Evolutionary conservation across 1,139 yeast species (phyloP).

Genomic region (Debaryomyces coudertii): DNA sequence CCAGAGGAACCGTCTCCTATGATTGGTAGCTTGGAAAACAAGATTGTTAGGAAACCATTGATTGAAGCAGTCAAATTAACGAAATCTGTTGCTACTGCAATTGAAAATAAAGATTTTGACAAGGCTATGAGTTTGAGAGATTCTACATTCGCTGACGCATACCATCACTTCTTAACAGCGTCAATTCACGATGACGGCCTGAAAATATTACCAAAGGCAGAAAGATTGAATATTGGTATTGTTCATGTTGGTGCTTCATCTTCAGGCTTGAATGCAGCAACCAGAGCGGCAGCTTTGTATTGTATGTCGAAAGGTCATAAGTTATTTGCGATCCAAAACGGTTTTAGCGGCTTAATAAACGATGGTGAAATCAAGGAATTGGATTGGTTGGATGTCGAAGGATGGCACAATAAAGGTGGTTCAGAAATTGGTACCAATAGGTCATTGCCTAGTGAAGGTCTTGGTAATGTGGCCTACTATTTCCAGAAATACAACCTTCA

Average conservation of each 20-base stretch:
- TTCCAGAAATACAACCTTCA: constrained; percentile 83
- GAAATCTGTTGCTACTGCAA: constrained; percentile 84
- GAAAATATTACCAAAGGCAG: constrained; percentile 50
- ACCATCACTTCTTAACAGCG: constrained; percentile 69
- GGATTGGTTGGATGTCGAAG: constrained; percentile 84
- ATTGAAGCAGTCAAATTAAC: constrained; percentile 90
- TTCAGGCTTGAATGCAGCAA: constrained; percentile 92
- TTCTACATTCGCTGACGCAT: constrained; percentile 81
- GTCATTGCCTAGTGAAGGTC: constrained; percentile 77
- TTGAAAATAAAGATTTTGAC: constrained; percentile 74
- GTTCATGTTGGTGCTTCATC: constrained; percentile 97
- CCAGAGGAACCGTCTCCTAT: constrained; percentile 94
- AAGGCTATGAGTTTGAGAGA: constrained; percentile 87
- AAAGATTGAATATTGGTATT: constrained; percentile 72
- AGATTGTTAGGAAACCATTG: constrained; percentile 79
- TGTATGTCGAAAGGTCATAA: constrained; percentile 90
- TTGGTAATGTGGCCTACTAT: constrained; percentile 87
- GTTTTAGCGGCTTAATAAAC: constrained; percentile 86
- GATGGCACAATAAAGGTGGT: constrained; percentile 92
- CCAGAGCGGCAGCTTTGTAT: constrained; percentile 87
- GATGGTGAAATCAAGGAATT: constrained; percentile 77
- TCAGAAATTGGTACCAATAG: constrained; percentile 96
- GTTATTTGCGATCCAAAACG: constrained; percentile 86
- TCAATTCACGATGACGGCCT: constrained; percentile 70
- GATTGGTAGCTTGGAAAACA: constrained; percentile 88